These are phyloP conservation scores for Mortierella sp. DNA, from an alignment of 371 early-diverging fungal genomes.

Conservation along the genomic window DNA sequence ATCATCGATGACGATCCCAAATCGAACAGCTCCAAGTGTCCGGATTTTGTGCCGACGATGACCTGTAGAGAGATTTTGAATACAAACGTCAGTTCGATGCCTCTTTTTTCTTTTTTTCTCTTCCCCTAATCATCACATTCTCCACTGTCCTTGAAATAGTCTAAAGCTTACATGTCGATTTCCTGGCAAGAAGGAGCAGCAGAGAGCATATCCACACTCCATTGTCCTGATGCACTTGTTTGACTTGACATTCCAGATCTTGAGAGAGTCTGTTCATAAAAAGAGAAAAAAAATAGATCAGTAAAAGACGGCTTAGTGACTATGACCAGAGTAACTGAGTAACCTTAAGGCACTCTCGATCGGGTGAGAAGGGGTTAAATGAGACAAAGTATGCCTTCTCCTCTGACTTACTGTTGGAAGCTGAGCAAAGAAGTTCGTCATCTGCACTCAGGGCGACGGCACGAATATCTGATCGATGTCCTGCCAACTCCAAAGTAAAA, in stretches of 20 bases:
- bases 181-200: conserved; percentile 91
- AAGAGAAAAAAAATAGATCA: background rate
- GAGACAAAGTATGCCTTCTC: too few species aligned
- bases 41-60: conserved; percentile 91
- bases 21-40: conserved; percentile 89
- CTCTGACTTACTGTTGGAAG: conserved; percentile 70
- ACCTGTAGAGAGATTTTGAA: conserved; percentile 59
- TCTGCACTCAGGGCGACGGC: conserved; percentile 86
- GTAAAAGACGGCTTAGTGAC: background rate
- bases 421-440: conserved; percentile 87
- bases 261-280: conserved; percentile 64
- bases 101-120: too few species aligned
- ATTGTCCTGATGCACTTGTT: conserved; percentile 86
- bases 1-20: conserved; percentile 82
- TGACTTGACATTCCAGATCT: conserved; percentile 91
- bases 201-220: conserved; percentile 87
- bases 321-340: background rate
- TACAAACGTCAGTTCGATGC: background rate
- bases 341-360: background rate
- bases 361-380: too few species aligned
- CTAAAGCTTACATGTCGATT: conserved; percentile 74
- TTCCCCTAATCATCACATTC: too few species aligned
- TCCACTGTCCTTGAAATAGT: too few species aligned
- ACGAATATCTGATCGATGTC: conserved; percentile 94
- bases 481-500: conserved; percentile 81